Conservation (phyloP, 495 filamentous ascomycete species). For the Collariella sp. region DNA sequence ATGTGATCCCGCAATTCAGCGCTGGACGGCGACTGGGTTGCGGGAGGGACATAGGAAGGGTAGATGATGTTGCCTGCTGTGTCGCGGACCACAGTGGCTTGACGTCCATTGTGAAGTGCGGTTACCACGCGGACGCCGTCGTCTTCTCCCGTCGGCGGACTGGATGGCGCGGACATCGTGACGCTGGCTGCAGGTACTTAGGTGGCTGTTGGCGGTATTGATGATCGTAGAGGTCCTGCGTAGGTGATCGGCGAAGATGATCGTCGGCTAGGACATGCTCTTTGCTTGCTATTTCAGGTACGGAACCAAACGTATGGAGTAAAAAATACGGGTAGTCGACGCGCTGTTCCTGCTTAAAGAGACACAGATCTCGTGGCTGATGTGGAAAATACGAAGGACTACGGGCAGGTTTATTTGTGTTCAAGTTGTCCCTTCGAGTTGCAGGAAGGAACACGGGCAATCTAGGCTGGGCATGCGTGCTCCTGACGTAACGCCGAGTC, state of each 20-base stretch:
- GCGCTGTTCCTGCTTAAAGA: too few species aligned
- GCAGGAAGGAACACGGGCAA: not conserved
- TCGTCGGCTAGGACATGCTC: too few species aligned
- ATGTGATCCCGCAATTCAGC: not conserved
- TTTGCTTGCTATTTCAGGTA: too few species aligned
- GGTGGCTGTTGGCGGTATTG: not conserved
- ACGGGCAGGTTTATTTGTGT: not conserved
- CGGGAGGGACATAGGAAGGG: constrained; percentile 32
- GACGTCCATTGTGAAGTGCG: constrained; percentile 10
- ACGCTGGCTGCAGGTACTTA: too few species aligned
- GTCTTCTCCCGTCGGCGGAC: not conserved
- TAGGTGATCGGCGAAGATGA: too few species aligned
- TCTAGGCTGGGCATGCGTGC: not conserved
- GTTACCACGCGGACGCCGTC: constrained; percentile 18
- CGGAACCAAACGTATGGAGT: too few species aligned
- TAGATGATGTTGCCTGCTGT: constrained; percentile 27
- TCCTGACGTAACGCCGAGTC: constrained; percentile 7
- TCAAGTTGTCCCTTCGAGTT: not conserved
- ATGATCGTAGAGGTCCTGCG: too few species aligned
- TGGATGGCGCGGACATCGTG: not conserved
- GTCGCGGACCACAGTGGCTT: constrained; percentile 26
- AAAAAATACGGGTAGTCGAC: too few species aligned
- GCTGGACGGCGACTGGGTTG: constrained; percentile 21
- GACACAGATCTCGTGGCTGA: too few species aligned
- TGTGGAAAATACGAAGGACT: not conserved